Conservation (phyloP, 768 basidiomycete genomes). For the Panaeolus cyanescens region DNA sequence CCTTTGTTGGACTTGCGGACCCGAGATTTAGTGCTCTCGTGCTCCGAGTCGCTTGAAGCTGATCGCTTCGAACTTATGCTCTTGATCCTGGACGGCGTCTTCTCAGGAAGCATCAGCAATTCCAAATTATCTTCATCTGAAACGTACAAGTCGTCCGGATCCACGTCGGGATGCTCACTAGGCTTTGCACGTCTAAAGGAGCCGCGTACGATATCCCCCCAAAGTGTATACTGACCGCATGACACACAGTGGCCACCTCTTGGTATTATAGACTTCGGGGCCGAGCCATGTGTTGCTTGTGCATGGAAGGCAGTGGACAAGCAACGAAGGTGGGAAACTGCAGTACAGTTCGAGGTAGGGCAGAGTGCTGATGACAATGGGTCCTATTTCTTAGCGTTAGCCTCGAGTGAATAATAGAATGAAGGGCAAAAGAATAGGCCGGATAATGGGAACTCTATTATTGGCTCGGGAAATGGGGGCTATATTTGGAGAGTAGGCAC, state of each 20-base stretch:
- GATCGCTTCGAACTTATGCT: constrained; percentile 6
- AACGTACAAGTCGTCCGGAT: constrained; percentile 35
- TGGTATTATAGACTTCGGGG: constrained; percentile 44
- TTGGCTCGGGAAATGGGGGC: background rate
- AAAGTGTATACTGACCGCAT: constrained; percentile 58
- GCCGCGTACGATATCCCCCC: constrained; percentile 71
- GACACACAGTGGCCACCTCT: constrained; percentile 60
- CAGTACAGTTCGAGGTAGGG: constrained; percentile 46
- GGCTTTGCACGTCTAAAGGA: constrained; percentile 50
- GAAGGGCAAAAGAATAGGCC: background rate
- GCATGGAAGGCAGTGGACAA: constrained; percentile 38
- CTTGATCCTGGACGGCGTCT: constrained; percentile 4
- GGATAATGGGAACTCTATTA: background rate
- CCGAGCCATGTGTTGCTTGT: constrained; percentile 1
- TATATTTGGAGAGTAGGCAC: constrained; percentile 15
- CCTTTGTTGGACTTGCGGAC: background rate
- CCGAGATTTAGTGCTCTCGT: background rate
- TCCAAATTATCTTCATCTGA: constrained; percentile 28
- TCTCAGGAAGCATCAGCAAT: constrained; percentile 9
- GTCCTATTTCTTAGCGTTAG: constrained; percentile 35
- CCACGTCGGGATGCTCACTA: constrained; percentile 28
- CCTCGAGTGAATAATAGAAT: constrained; percentile 3
- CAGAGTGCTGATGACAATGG: constrained; percentile 56
- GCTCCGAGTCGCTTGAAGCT: background rate
- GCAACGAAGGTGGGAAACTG: constrained; percentile 61